Evolutionary conservation across 179 eudicot species (phyloP).

Genomic region (Beta corolliflora): DNA sequence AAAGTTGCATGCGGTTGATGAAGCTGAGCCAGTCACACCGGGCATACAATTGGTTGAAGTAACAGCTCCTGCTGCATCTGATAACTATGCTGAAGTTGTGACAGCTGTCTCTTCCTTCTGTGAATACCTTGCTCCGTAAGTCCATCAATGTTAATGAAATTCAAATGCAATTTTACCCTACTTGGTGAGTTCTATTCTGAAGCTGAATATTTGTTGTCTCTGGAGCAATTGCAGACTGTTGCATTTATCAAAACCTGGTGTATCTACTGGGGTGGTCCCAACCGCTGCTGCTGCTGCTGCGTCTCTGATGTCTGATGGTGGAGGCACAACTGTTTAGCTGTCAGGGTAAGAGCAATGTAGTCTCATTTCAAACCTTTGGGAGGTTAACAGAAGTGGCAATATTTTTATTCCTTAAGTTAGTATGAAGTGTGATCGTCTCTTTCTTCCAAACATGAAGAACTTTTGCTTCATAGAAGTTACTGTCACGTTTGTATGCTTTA

Average conservation of each 20-base stretch:
- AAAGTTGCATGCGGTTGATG: conserved; percentile 81
- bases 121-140: conserved; percentile 97
- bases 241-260: conserved; percentile 89
- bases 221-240: conserved; percentile 58
- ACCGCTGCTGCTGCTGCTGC: conserved; percentile 97
- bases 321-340: conserved; percentile 60
- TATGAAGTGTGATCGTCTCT: not conserved
- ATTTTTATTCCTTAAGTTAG: not conserved
- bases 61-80: conserved; percentile 82
- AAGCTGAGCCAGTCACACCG: conserved; percentile 76
- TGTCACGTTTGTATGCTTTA: not conserved
- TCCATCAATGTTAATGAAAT: not conserved
- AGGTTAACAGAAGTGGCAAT: not conserved
- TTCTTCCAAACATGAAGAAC: not conserved
- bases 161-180: not conserved
- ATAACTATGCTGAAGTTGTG: conserved; percentile 74
- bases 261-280: conserved; percentile 82
- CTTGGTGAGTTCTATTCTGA: not conserved
- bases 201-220: conserved; percentile 7
- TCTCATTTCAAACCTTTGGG: not conserved
- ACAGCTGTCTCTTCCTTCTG: conserved; percentile 84
- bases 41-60: conserved; percentile 96
- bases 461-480: not conserved
- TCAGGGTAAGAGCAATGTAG: not conserved
- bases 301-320: conserved; percentile 88